phyloP scores from a whole-genome alignment of 768 basidiomycete species.

The Podaxis sp. region DNA sequence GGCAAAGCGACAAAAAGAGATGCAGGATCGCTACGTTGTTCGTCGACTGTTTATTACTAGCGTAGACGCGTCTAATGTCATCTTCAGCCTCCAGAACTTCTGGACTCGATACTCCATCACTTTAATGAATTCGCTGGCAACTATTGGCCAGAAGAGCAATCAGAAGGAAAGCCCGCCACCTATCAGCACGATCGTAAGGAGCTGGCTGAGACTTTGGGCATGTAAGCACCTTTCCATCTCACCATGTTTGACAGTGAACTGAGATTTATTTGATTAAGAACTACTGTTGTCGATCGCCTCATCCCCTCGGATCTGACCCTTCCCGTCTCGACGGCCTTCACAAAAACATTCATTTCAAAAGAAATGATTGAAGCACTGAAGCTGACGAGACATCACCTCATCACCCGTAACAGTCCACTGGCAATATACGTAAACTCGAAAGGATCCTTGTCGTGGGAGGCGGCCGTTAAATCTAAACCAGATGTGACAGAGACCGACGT shows the following conservation, averaged over 20 bases:
- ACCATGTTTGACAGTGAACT: background rate
- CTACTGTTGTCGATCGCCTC: conserved; percentile 38
- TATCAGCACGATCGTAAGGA: conserved; percentile 8
- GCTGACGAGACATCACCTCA: conserved; percentile 57
- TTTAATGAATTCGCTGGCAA: conserved; percentile 52
- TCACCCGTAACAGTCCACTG: conserved; percentile 63
- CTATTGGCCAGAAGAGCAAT: conserved; percentile 46
- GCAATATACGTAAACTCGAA: conserved; percentile 68
- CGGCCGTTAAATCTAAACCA: conserved; percentile 55
- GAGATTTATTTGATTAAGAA: conserved; percentile 29
- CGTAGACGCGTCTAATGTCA: conserved; percentile 21
- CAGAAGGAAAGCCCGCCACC: background rate
- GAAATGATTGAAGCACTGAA: conserved; percentile 61
- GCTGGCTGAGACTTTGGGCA: conserved; percentile 37
- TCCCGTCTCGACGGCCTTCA: conserved; percentile 48
- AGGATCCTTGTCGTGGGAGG: conserved; percentile 78
- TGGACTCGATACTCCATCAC: conserved; percentile 54
- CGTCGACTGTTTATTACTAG: conserved; percentile 31
- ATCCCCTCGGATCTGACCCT: conserved; percentile 53
- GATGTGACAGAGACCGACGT: conserved; percentile 53
- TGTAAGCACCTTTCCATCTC: conserved; percentile 49
- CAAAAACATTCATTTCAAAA: conserved; percentile 57
- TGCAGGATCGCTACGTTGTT: conserved; percentile 65
- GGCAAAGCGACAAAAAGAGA: conserved; percentile 57
- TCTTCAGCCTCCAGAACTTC: conserved; percentile 65